Percentiles rank a stretch among this genome's conserved stretches.
phyloP scores from a whole-genome alignment of 441 rosid genomes.

The Omphalea diandra region DNA sequence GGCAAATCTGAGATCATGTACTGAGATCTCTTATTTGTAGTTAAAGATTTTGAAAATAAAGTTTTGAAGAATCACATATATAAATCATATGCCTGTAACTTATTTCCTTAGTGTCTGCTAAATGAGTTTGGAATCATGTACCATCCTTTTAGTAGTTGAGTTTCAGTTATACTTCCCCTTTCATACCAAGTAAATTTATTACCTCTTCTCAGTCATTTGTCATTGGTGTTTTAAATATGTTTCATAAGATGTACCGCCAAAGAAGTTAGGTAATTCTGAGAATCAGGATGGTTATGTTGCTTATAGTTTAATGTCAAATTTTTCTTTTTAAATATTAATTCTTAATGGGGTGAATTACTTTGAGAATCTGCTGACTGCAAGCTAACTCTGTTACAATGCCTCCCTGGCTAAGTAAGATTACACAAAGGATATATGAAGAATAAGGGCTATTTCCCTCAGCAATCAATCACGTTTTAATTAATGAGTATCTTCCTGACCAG shows the following conservation, averaged over 20 bases:
- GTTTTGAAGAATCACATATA: background rate
- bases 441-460: conserved; percentile 70
- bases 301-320: background rate
- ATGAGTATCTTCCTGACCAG: conserved; percentile 86
- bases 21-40: background rate
- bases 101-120: background rate
- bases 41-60: background rate
- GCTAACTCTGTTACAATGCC: conserved; percentile 59
- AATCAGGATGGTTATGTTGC: background rate
- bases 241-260: background rate
- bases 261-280: background rate
- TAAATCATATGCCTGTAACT: background rate
- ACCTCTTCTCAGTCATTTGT: background rate
- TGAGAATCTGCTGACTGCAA: background rate
- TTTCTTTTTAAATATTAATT: background rate
- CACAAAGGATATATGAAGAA: conserved; percentile 55
- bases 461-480: conserved; percentile 90
- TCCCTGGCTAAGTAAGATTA: conserved; percentile 66
- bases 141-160: background rate
- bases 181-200: background rate
- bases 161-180: background rate
- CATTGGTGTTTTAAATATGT: background rate
- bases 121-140: background rate
- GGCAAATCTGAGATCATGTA: background rate
- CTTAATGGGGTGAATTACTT: background rate